Evolutionary conservation across 1,284 basidiomycete genomes (phyloP).

Genomic region (Salmacisia buchloeana): DNA sequence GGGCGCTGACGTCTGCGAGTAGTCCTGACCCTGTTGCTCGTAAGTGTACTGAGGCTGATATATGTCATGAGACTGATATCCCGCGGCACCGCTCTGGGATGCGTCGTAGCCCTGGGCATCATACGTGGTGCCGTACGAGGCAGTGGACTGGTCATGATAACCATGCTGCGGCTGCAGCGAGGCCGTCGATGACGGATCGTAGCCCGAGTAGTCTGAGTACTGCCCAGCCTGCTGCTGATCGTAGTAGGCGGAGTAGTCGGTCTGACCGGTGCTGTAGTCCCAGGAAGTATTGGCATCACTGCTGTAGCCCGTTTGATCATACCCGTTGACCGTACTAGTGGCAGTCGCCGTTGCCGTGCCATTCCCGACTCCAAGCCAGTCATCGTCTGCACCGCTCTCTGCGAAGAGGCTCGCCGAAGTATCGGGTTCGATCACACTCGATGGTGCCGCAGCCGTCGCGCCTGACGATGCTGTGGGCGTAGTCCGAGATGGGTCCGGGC

Average conservation of each 20-base stretch:
- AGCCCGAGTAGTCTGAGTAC: no score
- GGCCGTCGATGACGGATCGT: no score
- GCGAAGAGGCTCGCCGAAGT: slow-evolving; percentile 24
- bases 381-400: slow-evolving; percentile 22
- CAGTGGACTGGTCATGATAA: neutral
- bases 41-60: slow-evolving; percentile 13
- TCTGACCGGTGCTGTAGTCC: neutral
- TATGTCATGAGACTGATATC: slow-evolving; percentile 3
- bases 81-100: slow-evolving; percentile 1
- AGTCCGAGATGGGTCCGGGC: slow-evolving; percentile 6
- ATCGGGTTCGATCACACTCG: slow-evolving; percentile 13
- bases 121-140: slow-evolving; percentile 1
- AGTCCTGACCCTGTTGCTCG: neutral
- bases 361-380: slow-evolving; percentile 22
- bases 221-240: slow-evolving; percentile 13
- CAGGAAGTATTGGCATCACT: slow-evolving; percentile 5
- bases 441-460: slow-evolving; percentile 11
- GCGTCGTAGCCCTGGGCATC: slow-evolving; percentile 6
- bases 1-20: no score
- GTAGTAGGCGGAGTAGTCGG: slow-evolving; percentile 16
- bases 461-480: slow-evolving; percentile 10
- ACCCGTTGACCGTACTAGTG: slow-evolving; percentile 16
- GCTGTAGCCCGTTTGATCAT: slow-evolving; percentile 15
- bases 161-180: no score
- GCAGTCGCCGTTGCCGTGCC: slow-evolving; percentile 14